A percentile compares a stretch with the other conserved stretches of the same genome.
Conservation (phyloP, 1,284 basidiomycete genomes). For the Ganoderma resinaceum region DNA sequence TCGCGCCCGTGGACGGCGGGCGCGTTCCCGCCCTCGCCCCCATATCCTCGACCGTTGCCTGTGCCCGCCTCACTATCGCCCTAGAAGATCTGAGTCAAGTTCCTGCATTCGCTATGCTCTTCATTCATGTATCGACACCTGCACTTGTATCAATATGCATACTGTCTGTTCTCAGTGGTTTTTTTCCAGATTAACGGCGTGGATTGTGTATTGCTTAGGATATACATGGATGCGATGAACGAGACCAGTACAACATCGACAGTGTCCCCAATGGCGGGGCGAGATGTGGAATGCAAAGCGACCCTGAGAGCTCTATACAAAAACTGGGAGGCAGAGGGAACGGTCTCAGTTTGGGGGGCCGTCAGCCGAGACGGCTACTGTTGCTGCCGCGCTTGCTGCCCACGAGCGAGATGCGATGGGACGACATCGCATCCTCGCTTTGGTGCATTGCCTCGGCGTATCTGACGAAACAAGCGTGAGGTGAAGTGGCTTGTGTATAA, state of each 20-base stretch:
- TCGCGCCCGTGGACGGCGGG: neutral
- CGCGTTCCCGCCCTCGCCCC: neutral
- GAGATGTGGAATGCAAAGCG: conserved; percentile 13
- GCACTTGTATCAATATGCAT: neutral
- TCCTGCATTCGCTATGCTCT: too few species aligned
- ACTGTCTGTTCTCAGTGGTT: neutral
- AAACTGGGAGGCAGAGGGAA: neutral
- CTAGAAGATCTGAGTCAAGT: neutral
- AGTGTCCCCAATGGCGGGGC: conserved; percentile 5
- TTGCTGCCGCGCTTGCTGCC: conserved; percentile 39
- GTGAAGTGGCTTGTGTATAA: conserved; percentile 2
- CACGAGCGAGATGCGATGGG: conserved; percentile 65
- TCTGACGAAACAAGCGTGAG: conserved; percentile 45
- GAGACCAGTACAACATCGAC: conserved; percentile 25
- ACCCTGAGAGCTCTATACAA: neutral
- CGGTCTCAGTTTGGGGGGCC: too few species aligned
- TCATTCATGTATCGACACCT: too few species aligned
- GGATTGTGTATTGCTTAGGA: conserved; percentile 12
- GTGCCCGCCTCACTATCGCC: neutral
- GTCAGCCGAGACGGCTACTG: conserved; percentile 25
- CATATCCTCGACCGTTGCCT: neutral
- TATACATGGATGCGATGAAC: conserved; percentile 27
- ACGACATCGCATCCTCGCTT: conserved; percentile 80
- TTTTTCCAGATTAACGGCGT: conserved; percentile 12
- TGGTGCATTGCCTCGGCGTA: conserved; percentile 91